phyloP scores from a whole-genome alignment of 345 rosid species.

The Corchorus olitorius region DNA sequence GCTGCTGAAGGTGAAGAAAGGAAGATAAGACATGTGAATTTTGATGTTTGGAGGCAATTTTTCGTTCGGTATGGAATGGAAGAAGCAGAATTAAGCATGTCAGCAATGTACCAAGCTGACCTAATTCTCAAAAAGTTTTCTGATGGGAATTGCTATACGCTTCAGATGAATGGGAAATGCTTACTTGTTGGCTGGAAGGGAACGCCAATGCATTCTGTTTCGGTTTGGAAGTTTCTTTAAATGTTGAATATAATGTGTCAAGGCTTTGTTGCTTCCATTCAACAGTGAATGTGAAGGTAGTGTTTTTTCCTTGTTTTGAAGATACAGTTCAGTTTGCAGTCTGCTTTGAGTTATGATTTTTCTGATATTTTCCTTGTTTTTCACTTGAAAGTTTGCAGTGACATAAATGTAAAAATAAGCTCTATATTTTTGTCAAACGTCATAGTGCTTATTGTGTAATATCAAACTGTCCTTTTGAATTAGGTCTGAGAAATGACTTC shows the following conservation, averaged over 20 bases:
- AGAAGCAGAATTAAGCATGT: slow-evolving; percentile 42
- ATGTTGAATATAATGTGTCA: not conserved
- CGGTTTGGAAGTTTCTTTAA: slow-evolving; percentile 46
- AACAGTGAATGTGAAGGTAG: not conserved
- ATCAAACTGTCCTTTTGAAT: not conserved
- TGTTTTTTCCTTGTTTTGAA: too few species aligned
- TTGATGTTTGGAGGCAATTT: slow-evolving; percentile 52
- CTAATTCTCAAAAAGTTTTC: slow-evolving; percentile 31
- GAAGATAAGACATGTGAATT: slow-evolving; percentile 38
- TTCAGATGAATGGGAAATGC: slow-evolving; percentile 38
- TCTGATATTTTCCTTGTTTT: too few species aligned
- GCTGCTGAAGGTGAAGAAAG: slow-evolving; percentile 47
- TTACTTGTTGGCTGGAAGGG: slow-evolving; percentile 54
- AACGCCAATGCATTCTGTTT: slow-evolving; percentile 45
- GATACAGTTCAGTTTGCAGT: not conserved
- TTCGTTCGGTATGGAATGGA: slow-evolving; percentile 41
- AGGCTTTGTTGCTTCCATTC: slow-evolving; percentile 8
- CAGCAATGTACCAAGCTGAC: slow-evolving; percentile 42
- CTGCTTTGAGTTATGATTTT: not conserved
- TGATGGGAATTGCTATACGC: slow-evolving; percentile 39
- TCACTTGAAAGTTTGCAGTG: not conserved
- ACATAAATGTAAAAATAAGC: not conserved
- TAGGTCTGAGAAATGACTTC: too few species aligned
- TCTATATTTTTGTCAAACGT: not conserved
- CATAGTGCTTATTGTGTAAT: not conserved